Evolutionary conservation across 2,329 filamentous ascomycete species (phyloP), one percentile per base, ranked within the genome.

Genomic region (Trichoderma sp.): DNA sequence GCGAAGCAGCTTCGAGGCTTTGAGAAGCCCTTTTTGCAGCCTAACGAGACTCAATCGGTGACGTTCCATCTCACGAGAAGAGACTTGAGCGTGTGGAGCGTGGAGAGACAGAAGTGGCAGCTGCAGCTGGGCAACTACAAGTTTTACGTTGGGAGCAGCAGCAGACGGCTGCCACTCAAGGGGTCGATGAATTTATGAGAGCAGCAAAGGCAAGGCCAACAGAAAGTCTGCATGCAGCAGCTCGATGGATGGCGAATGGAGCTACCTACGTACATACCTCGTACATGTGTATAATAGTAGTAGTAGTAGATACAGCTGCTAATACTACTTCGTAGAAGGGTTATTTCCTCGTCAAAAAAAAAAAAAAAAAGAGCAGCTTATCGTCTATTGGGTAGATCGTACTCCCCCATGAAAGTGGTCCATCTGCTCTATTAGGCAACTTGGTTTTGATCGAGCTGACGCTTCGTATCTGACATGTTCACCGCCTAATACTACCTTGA

Each of bases 31-130:
- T 79, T 78, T 17, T 70, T 91, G 53, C 78, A 80, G 15, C 78
- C 81, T 0, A 82, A 82, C 0, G 75, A 82, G 67, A 81, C 77
- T 19, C 76, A 78, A 17, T 81, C 78, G 0, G 78, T 89, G 0
- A 76, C 72, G 0, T 86, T 91, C 67, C 74, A 80, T 29, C 74
- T 92, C 45, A 90, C 83, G 19, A 81, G 89, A 48, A 84, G 88
- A 69, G 89, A 92, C 73, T 73, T 92, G 58, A 91, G 88, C 75
- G 81, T 87, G 29, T 92, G 89, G 90, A 87, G 91, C 73, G 82
- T 84, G 5, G 78, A 75, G 2, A 81, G 80, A 35, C 88, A 91
- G 78, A 84, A 85, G 72, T 92, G 89, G 89, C 79, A 80, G 53
- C 72, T 89, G 63, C 80, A 78, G 59, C 77, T 74, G 25, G 84